Evolutionary conservation across 2,329 filamentous ascomycete genomes (phyloP).

Genomic region (Nemania sp.): DNA sequence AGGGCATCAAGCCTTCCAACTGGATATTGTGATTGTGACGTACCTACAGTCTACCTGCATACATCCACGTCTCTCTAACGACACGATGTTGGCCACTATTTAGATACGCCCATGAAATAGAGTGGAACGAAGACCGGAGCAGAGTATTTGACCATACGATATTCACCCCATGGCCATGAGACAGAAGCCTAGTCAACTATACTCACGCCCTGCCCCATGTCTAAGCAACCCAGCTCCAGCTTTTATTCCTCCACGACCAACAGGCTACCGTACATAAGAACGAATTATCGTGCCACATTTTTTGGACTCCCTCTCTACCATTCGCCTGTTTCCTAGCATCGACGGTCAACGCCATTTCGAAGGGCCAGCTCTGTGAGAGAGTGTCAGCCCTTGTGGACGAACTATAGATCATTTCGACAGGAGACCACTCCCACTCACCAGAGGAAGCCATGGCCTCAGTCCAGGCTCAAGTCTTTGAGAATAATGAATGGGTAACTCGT

Average conservation of each 20-base stretch:
- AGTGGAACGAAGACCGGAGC: too few relatives aligned
- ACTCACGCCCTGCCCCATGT: not conserved
- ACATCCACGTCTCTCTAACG: not conserved
- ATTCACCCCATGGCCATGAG: too few relatives aligned
- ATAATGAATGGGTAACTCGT: conserved; percentile 62
- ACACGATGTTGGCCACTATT: not conserved
- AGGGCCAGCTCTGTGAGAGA: not conserved
- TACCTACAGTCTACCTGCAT: too few relatives aligned
- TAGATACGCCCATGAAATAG: not conserved
- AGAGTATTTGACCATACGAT: too few relatives aligned
- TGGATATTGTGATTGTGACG: not conserved
- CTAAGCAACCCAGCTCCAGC: not conserved
- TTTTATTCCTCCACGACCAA: not conserved
- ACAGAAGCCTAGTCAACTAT: too few relatives aligned
- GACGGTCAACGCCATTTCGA: not conserved
- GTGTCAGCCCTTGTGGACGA: not conserved
- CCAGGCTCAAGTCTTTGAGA: conserved; percentile 58
- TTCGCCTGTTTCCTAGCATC: not conserved
- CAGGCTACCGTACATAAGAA: too few relatives aligned
- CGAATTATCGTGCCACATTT: not conserved
- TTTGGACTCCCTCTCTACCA: not conserved
- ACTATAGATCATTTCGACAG: not conserved
- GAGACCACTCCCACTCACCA: not conserved
- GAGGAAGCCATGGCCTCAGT: conserved; percentile 48
- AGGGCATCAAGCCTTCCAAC: not conserved